Conservation (phyloP, 2,329 filamentous ascomycete species). For the Calycina herbarum region DNA sequence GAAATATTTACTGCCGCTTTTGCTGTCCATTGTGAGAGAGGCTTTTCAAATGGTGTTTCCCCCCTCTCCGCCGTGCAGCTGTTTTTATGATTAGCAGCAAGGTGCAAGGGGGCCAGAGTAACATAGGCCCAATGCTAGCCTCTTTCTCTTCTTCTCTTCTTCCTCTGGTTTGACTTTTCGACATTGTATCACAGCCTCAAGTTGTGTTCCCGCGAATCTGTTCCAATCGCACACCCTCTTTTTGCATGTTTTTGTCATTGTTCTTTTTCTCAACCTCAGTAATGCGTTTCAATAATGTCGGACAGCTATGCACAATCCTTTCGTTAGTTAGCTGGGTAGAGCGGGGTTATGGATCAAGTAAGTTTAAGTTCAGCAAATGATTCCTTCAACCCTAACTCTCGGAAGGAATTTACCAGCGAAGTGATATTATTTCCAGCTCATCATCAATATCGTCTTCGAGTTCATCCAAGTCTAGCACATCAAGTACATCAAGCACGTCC, state of each 20-base stretch:
- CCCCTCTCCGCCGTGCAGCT: neutral
- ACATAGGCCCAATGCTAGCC: neutral
- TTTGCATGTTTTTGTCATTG: neutral
- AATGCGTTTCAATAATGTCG: conserved; percentile 3
- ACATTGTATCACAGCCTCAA: neutral
- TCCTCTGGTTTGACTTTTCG: neutral
- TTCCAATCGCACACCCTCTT: neutral
- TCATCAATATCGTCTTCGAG: neutral
- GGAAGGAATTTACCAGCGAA: neutral
- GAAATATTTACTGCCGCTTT: no score
- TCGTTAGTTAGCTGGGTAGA: neutral
- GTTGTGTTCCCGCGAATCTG: conserved; percentile 1
- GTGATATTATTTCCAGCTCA: neutral
- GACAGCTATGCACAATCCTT: neutral
- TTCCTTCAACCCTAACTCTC: neutral
- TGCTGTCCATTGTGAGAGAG: no score
- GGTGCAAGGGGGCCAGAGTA: neutral
- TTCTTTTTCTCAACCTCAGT: neutral
- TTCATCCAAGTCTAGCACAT: neutral
- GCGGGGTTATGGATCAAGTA: conserved; percentile 4
- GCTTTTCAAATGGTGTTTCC: neutral
- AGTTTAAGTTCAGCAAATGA: neutral
- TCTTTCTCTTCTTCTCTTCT: neutral
- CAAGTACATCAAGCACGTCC: neutral
- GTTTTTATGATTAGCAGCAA: neutral